phyloP scores from a whole-genome alignment of 2,329 filamentous ascomycete species.

The Truncatella angustata region DNA sequence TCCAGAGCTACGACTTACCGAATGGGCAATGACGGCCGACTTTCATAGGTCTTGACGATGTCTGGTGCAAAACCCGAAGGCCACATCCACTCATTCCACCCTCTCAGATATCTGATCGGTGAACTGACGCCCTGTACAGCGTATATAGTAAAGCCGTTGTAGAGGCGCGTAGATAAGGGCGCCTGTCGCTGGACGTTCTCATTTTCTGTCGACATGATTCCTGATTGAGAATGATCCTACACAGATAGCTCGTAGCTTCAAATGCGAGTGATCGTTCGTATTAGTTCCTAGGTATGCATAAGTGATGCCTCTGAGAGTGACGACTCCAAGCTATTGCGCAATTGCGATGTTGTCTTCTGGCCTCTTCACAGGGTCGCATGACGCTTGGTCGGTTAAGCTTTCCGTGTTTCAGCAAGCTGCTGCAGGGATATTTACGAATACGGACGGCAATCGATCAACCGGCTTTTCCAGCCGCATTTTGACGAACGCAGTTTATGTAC shows the following conservation, averaged over 20 bases:
- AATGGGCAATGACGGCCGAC: slow-evolving; percentile 29
- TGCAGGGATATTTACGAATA: slow-evolving; percentile 2
- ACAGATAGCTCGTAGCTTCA: background rate
- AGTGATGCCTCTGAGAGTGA: too few species aligned
- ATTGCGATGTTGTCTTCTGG: background rate
- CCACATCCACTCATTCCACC: slow-evolving; percentile 5
- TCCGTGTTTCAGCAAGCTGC: slow-evolving; percentile 1
- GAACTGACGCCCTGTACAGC: background rate
- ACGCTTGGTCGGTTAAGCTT: background rate
- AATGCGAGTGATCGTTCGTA: too few species aligned
- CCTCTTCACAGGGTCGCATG: background rate
- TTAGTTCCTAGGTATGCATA: too few species aligned
- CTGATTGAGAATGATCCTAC: background rate
- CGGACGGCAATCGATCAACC: background rate
- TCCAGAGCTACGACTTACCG: slow-evolving; percentile 21
- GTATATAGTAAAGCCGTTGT: slow-evolving; percentile 4
- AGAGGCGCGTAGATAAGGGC: background rate
- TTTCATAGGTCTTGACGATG: slow-evolving; percentile 33
- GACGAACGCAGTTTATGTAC: too few species aligned
- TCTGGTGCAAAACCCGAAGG: slow-evolving; percentile 19
- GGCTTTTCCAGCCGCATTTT: too few species aligned
- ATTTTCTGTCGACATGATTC: background rate
- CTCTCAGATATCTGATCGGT: background rate
- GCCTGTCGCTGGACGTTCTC: background rate
- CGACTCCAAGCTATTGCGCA: too few species aligned